A percentile compares a stretch with the other conserved stretches of the same genome.
Conservation (phyloP, 345 rosid genomes). For the Syzygium jambos region DNA sequence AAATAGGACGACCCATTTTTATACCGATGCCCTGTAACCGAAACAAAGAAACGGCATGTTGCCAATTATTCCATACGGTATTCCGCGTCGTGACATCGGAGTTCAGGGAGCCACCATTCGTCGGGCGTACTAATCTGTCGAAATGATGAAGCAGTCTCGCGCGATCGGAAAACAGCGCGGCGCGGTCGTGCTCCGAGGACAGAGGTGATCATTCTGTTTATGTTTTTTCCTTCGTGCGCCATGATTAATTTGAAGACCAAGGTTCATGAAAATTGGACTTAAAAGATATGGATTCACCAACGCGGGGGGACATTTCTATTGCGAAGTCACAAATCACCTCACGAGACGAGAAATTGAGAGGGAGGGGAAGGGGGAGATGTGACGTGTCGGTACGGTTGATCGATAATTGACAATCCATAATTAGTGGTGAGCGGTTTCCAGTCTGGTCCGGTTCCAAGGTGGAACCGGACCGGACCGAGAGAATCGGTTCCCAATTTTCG, state of each 20-base stretch:
- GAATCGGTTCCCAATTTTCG: too few relatives aligned
- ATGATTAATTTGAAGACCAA: background rate
- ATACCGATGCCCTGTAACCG: background rate
- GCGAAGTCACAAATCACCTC: background rate
- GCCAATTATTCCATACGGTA: too few relatives aligned
- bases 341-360: background rate
- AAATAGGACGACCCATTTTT: background rate
- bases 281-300: background rate
- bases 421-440: too few relatives aligned
- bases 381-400: slow-evolving; percentile 8
- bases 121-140: too few relatives aligned
- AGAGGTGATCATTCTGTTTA: too few relatives aligned
- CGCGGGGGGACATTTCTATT: background rate
- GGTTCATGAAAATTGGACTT: background rate
- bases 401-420: background rate
- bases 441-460: too few relatives aligned
- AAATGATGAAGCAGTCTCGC: too few relatives aligned
- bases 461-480: too few relatives aligned
- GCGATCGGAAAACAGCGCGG: too few relatives aligned
- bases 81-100: background rate
- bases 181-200: too few relatives aligned
- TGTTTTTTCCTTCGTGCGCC: background rate
- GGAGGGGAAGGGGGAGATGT: slow-evolving; percentile 2
- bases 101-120: too few relatives aligned
- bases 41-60: too few relatives aligned